phyloP scores from a whole-genome alignment of 352 stramenopile genomes.

The Globisporangium barbulae region DNA sequence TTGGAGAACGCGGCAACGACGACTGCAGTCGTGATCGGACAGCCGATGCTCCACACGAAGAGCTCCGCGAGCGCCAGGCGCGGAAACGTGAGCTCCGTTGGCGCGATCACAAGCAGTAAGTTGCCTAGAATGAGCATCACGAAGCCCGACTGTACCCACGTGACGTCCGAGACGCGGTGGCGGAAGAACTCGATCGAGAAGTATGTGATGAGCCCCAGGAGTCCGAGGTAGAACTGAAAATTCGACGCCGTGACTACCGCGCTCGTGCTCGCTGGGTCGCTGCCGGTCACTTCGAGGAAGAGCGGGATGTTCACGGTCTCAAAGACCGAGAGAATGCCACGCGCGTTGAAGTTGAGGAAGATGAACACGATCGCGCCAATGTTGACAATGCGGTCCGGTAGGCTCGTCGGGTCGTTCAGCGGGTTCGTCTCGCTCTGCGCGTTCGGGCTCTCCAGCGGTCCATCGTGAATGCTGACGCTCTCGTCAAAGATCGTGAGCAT shows the following conservation, averaged over 20 bases:
- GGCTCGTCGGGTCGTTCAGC: slow-evolving; percentile 45
- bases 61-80: slow-evolving; percentile 53
- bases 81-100: slow-evolving; percentile 40
- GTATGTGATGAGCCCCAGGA: slow-evolving; percentile 73
- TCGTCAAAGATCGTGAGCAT: slow-evolving; percentile 65
- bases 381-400: slow-evolving; percentile 67
- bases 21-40: slow-evolving; percentile 72
- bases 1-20: slow-evolving; percentile 77
- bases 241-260: slow-evolving; percentile 70
- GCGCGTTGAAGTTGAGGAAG: slow-evolving; percentile 74
- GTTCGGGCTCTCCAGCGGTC: slow-evolving; percentile 46
- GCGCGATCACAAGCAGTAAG: slow-evolving; percentile 45
- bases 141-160: slow-evolving; percentile 70
- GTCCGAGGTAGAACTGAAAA: slow-evolving; percentile 79
- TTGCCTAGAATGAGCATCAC: slow-evolving; percentile 61
- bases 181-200: slow-evolving; percentile 80
- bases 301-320: slow-evolving; percentile 85
- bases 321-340: slow-evolving; percentile 77
- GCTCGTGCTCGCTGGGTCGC: slow-evolving; percentile 44
- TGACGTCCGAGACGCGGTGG: slow-evolving; percentile 60
- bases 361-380: slow-evolving; percentile 76
- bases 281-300: slow-evolving; percentile 64
- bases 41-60: slow-evolving; percentile 81
- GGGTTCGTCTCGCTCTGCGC: slow-evolving; percentile 35
- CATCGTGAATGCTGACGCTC: slow-evolving; percentile 52